Evolutionary conservation across 352 stramenopile species (phyloP).

Genomic region (Globisporangium solare): DNA sequence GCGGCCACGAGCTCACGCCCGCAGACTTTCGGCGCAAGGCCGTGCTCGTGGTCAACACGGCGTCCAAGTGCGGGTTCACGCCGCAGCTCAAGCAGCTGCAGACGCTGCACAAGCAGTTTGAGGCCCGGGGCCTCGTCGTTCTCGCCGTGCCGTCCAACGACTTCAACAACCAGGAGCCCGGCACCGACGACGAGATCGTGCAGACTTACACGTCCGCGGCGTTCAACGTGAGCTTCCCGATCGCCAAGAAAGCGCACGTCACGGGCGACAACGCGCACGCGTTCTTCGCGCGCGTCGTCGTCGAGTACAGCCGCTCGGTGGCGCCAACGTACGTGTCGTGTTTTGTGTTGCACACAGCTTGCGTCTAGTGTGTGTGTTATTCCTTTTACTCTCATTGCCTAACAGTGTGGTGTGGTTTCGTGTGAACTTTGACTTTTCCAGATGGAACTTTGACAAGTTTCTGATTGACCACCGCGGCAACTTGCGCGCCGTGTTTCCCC

Average conservation of each 20-base stretch:
- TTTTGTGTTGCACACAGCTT: no score
- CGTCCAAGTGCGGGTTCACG: conserved; percentile 49
- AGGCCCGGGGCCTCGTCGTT: conserved; percentile 39
- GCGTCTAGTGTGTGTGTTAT: not conserved
- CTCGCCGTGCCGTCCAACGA: conserved; percentile 67
- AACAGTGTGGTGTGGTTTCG: no score
- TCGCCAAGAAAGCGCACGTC: conserved; percentile 47
- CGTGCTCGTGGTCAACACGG: conserved; percentile 68
- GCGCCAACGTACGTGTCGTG: conserved; percentile 39
- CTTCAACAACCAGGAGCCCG: conserved; percentile 54
- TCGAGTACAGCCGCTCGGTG: conserved; percentile 60
- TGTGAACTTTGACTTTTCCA: conserved; percentile 6
- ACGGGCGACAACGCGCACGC: conserved; percentile 40
- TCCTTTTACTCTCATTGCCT: no score
- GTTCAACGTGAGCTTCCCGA: conserved; percentile 46
- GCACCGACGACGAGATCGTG: conserved; percentile 34
- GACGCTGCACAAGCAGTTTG: conserved; percentile 42
- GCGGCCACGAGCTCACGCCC: conserved; percentile 22
- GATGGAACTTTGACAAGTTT: conserved; percentile 86
- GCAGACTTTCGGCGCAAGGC: conserved; percentile 36
- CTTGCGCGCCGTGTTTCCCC: conserved; percentile 62
- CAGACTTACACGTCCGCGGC: conserved; percentile 28
- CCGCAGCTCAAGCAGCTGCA: conserved; percentile 50
- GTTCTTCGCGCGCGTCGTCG: conserved; percentile 61
- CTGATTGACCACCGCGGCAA: conserved; percentile 57